Percentiles rank a stretch among this genome's conserved stretches.
Conservation (phyloP, 2,329 filamentous ascomycete genomes). For the Elsinoe ampelina region DNA sequence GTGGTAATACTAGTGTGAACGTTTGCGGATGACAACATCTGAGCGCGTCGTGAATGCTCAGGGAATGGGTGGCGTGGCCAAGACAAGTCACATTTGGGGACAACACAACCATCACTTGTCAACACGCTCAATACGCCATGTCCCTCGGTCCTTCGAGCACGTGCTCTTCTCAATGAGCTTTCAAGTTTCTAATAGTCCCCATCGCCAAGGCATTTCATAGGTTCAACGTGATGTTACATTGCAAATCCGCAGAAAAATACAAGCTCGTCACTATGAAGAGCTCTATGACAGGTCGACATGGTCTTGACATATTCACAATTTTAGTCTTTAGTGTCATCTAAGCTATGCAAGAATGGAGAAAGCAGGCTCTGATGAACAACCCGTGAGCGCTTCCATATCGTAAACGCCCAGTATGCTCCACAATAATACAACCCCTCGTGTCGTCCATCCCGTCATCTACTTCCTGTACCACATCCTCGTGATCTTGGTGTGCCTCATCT, state of each 20-base stretch:
- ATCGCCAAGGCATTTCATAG: no score
- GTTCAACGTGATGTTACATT: no score
- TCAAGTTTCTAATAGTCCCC: no score
- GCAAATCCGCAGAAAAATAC: no score
- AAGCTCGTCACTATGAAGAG: no score
- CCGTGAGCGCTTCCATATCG: neutral
- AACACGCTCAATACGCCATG: neutral
- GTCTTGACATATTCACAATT: neutral
- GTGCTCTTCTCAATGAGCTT: no score
- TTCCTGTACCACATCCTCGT: conserved; percentile 49
- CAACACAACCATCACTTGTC: neutral
- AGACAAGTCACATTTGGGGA: neutral
- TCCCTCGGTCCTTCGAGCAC: no score
- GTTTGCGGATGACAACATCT: neutral
- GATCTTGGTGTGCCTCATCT: conserved; percentile 53
- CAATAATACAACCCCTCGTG: neutral
- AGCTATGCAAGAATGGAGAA: neutral
- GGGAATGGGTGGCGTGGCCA: neutral
- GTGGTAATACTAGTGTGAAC: neutral
- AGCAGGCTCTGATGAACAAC: neutral
- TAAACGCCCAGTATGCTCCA: conserved; percentile 1
- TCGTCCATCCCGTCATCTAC: conserved; percentile 22
- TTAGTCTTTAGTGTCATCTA: neutral
- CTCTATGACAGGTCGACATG: neutral
- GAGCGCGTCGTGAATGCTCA: neutral